phyloP scores from a whole-genome alignment of 805 yeast species.

The Saturnispora hagleri region DNA sequence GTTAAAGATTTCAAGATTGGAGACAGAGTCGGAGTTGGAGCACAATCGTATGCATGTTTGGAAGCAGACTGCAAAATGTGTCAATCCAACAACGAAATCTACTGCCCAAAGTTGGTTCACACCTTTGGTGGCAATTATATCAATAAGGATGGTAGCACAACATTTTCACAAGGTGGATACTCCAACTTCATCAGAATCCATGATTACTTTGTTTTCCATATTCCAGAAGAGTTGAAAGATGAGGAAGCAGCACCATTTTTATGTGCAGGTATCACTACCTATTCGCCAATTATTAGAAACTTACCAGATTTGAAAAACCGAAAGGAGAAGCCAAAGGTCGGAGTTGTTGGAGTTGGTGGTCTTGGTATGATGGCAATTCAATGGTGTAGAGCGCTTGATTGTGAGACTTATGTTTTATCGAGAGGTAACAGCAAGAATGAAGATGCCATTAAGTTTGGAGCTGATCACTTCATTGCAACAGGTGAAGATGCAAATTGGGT shows the following conservation, averaged over 20 bases:
- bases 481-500: constrained; percentile 30
- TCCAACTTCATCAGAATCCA: constrained; percentile 57
- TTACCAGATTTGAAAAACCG: constrained; percentile 24
- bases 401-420: constrained; percentile 51
- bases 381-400: constrained; percentile 54
- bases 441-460: constrained; percentile 47
- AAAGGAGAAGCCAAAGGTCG: constrained; percentile 35
- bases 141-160: constrained; percentile 22
- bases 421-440: constrained; percentile 41
- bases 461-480: constrained; percentile 45
- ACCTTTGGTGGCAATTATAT: constrained; percentile 29
- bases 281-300: constrained; percentile 52
- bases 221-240: constrained; percentile 46
- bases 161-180: constrained; percentile 55
- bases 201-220: constrained; percentile 53
- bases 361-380: constrained; percentile 56
- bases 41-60: constrained; percentile 52
- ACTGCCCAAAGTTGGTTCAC: constrained; percentile 29
- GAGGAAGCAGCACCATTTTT: constrained; percentile 60
- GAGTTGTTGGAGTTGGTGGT: constrained; percentile 59
- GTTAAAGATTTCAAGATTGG: constrained; percentile 50
- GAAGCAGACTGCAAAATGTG: constrained; percentile 47
- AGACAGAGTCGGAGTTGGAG: constrained; percentile 76
- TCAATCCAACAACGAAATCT: constrained; percentile 38
- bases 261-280: constrained; percentile 73